Evolutionary conservation across 1,284 basidiomycete genomes (phyloP).

Genomic region (Cystobasidium sp.): DNA sequence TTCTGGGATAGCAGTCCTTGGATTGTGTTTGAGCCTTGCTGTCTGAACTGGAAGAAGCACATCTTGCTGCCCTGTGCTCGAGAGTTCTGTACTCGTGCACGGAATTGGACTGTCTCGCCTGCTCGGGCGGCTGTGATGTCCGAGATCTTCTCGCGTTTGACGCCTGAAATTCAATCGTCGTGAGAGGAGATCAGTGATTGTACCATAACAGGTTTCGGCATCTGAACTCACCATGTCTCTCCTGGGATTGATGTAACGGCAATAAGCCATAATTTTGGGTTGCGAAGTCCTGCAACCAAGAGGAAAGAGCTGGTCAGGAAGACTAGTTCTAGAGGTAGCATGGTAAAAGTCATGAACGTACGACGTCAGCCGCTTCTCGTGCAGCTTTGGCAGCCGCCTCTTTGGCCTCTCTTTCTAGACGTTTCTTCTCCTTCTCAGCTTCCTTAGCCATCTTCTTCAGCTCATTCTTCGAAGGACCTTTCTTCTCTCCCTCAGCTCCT

Average conservation of each 20-base stretch:
- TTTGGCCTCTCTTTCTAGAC: constrained; percentile 81
- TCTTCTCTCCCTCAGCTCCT: constrained; percentile 37
- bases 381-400: constrained; percentile 75
- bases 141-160: constrained; percentile 65
- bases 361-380: constrained; percentile 73
- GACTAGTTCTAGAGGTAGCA: neutral
- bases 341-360: constrained; percentile 56
- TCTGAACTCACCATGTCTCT: constrained; percentile 50
- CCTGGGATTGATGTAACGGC: constrained; percentile 90
- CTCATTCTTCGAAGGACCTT: constrained; percentile 77
- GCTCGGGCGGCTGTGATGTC: constrained; percentile 70
- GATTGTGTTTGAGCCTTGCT: constrained; percentile 69
- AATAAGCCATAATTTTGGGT: constrained; percentile 85
- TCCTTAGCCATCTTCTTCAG: constrained; percentile 91
- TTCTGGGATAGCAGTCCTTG: constrained; percentile 82
- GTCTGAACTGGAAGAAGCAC: constrained; percentile 90
- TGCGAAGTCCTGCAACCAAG: constrained; percentile 71
- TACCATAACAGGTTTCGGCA: neutral
- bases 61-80: constrained; percentile 87
- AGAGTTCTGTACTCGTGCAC: constrained; percentile 89
- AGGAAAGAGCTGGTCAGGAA: constrained; percentile 2
- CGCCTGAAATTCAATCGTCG: constrained; percentile 35
- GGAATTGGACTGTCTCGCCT: constrained; percentile 80
- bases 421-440: constrained; percentile 71
- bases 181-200: neutral